Percentiles rank a stretch among this genome's conserved stretches.
These are phyloP conservation scores for Paraconiothyrium brasiliense DNA, from an alignment of 2,329 filamentous ascomycete genomes.

Conservation along the genomic window DNA sequence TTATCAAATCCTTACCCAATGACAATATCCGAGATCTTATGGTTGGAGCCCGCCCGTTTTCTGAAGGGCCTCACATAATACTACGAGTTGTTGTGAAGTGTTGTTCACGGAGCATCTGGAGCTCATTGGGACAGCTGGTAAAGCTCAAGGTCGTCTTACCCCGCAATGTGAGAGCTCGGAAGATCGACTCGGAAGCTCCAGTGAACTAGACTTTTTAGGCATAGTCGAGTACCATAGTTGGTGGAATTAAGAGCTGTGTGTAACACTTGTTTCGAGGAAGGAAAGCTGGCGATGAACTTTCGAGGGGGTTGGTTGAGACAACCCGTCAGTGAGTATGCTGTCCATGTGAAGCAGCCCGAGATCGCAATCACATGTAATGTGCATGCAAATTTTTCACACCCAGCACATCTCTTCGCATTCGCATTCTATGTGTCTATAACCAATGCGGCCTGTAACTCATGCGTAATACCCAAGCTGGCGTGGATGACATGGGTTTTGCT, in stretches of 20 bases:
- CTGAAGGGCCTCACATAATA: neutral
- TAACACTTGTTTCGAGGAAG: neutral
- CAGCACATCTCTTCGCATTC: too few species aligned
- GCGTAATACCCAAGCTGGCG: too few species aligned
- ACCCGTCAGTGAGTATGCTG: too few species aligned
- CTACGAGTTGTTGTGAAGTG: neutral
- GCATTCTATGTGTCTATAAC: too few species aligned
- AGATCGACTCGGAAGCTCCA: constrained; percentile 1
- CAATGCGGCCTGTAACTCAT: too few species aligned
- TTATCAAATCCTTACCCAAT: neutral
- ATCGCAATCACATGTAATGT: too few species aligned
- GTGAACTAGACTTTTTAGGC: neutral
- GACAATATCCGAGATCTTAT: neutral
- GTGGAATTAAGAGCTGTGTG: neutral
- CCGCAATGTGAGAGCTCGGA: constrained; percentile 8
- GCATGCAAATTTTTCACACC: too few species aligned
- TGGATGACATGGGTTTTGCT: too few species aligned
- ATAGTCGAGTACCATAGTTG: neutral
- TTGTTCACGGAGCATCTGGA: neutral
- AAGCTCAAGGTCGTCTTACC: neutral
- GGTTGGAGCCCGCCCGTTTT: neutral
- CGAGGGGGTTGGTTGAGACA: too few species aligned
- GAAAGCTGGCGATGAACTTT: neutral
- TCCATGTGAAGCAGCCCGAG: too few species aligned
- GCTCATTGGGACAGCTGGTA: neutral